Base-by-base conservation (phyloP, 768 basidiomycete species). In the Xerocomus brunneocitrinus region DNA sequence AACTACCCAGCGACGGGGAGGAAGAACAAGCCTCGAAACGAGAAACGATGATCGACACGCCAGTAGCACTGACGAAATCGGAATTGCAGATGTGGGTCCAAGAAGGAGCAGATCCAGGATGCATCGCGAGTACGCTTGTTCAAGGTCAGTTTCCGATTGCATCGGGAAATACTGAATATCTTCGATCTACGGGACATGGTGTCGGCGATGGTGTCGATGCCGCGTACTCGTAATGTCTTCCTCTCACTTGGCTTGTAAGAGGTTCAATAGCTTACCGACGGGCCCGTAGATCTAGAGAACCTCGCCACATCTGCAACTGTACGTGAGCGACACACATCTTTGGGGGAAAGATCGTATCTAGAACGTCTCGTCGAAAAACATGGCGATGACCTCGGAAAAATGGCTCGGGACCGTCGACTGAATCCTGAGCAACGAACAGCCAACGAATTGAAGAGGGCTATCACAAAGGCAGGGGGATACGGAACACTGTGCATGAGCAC, bases 401-500 rank as follows among this genome's bases (percentile, higher is more conserved):
- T 97, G 94, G 82, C 83, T 10, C 74, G 76, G 59, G 95, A 98
- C 72, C 73, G 83, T 54, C 85, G 77, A 69, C 68, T 88, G 54
- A 98, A 98, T 67, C 71, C 80, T 14, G 85, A 84, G 68, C 95
- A 98, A 73, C 81, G 86, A 64, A 97, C 93, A 2, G 79, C 75
- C 31, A 94, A 90, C 16, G 84, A 92, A 72, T 68, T 98, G 63
- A 74, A 67, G 62, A 76, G 83, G 65, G 85, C 82, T 30, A 71
- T 89, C 55, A 72, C 67, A 57, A 81, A 79, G 63, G 81, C 83
- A 32, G 79, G 82, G 12, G 74, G 73, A 19, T 63, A 79, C 52
- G 71, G 51, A 40, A 58, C 48, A 57, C 57, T 76, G 46, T 50
- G 54, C 30, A 50, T 30, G 43, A 19, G 42, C 2, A 49, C 56